Evolutionary conservation across 1,284 basidiomycete genomes (phyloP).

Genomic region (Irpex sp.): DNA sequence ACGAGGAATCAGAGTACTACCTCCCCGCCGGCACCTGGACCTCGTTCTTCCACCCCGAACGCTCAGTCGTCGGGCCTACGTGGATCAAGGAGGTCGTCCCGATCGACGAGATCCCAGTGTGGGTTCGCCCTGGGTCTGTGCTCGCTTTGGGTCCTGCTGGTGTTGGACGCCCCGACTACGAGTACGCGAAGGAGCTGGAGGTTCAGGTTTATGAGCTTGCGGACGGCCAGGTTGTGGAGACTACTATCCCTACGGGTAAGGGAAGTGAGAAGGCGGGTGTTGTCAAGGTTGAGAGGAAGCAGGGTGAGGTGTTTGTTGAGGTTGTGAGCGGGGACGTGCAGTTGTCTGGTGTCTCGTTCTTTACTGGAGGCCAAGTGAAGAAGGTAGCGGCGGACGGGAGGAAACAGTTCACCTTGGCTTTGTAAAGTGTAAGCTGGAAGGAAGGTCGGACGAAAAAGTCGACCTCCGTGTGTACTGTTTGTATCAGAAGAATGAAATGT

Average conservation of each 20-base stretch:
- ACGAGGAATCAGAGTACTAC: conserved; percentile 61
- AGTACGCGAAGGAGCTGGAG: conserved; percentile 47
- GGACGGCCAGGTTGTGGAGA: conserved; percentile 36
- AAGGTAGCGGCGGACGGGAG: conserved; percentile 2
- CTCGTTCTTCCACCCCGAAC: conserved; percentile 48
- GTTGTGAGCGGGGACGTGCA: conserved; percentile 21
- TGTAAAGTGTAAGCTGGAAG: neutral
- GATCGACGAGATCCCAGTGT: conserved; percentile 59
- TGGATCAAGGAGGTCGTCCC: conserved; percentile 57
- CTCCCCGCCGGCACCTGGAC: conserved; percentile 69
- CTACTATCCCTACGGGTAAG: conserved; percentile 40
- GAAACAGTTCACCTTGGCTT: neutral
- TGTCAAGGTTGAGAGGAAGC: conserved; percentile 30
- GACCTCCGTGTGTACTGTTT: neutral
- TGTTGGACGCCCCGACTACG: conserved; percentile 60
- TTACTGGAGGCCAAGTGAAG: conserved; percentile 13
- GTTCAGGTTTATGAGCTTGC: conserved; percentile 48
- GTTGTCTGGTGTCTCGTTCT: conserved; percentile 17
- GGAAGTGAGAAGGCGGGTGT: conserved; percentile 32
- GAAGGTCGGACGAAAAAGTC: neutral
- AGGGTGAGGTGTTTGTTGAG: conserved; percentile 25
- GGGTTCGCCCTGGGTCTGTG: conserved; percentile 54
- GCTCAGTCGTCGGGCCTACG: conserved; percentile 41
- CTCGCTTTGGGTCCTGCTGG: conserved; percentile 51
- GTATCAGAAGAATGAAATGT: neutral